phyloP scores from a whole-genome alignment of 257 asterid species.

The Solanum megistacrolobum region DNA sequence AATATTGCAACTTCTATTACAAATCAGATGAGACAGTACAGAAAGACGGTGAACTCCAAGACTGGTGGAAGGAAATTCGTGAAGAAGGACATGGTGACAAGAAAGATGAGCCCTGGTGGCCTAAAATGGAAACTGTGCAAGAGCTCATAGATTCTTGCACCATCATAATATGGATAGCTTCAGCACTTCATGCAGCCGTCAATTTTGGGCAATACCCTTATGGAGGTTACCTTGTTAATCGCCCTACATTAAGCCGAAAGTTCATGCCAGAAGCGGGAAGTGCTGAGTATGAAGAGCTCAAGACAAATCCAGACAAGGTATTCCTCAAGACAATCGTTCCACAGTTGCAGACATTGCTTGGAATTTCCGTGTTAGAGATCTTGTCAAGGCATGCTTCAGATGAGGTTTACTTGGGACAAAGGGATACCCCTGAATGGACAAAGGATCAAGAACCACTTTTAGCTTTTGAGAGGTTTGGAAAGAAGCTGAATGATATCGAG shows the following conservation, averaged over 20 bases:
- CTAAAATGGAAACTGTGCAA: constrained; percentile 39
- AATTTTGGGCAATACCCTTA: constrained; percentile 65
- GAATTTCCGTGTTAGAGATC: constrained; percentile 49
- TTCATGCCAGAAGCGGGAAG: constrained; percentile 49
- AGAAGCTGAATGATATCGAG: constrained; percentile 37
- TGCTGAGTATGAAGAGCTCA: constrained; percentile 55
- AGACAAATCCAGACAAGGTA: constrained; percentile 45
- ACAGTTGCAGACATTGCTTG: constrained; percentile 36
- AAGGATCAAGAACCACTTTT: constrained; percentile 30
- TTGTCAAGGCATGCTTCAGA: constrained; percentile 63
- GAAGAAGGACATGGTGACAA: constrained; percentile 67
- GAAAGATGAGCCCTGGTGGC: constrained; percentile 70
- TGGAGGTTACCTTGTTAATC: constrained; percentile 53
- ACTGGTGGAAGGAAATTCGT: constrained; percentile 67
- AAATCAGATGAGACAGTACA: constrained; percentile 26
- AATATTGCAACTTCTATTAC: constrained; percentile 58
- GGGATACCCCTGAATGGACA: constrained; percentile 60
- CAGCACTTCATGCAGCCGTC: constrained; percentile 74
- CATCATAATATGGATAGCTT: constrained; percentile 60
- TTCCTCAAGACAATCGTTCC: constrained; percentile 47
- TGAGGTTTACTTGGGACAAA: constrained; percentile 55
- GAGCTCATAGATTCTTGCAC: constrained; percentile 60
- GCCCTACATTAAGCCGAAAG: constrained; percentile 52
- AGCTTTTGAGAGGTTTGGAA: constrained; percentile 49
- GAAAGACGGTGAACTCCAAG: constrained; percentile 53